Conservation (phyloP, 1,284 basidiomycete genomes). For the Ustilago lituana region DNA sequence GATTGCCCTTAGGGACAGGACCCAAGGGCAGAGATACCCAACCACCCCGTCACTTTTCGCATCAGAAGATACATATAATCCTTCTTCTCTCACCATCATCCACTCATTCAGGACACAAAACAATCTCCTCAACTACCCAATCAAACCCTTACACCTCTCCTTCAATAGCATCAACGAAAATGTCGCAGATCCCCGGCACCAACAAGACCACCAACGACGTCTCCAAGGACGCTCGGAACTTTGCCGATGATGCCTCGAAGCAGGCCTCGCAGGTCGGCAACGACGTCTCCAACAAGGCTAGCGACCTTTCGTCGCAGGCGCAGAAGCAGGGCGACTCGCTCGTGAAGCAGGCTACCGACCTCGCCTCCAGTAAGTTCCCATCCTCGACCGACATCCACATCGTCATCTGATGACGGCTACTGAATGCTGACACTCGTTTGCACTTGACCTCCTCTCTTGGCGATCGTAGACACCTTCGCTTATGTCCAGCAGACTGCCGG, state of each 20-base stretch:
- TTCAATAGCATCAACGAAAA: constrained; percentile 10
- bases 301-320: constrained; percentile 35
- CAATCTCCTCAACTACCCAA: background rate
- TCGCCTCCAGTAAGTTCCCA: constrained; percentile 47
- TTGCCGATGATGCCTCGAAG: constrained; percentile 45
- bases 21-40: no score
- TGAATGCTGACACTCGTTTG: constrained; percentile 2
- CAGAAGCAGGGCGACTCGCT: constrained; percentile 40
- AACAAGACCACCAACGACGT: constrained; percentile 49
- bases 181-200: constrained; percentile 48
- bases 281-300: constrained; percentile 39
- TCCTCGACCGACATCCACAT: no score
- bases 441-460: background rate
- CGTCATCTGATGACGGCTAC: no score
- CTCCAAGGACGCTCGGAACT: constrained; percentile 45
- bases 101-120: no score
- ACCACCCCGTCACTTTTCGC: no score
- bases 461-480: constrained; percentile 32
- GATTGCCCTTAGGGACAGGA: no score
- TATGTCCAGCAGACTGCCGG: constrained; percentile 54
- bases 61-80: no score
- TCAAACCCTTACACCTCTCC: background rate
- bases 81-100: background rate
- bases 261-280: constrained; percentile 33
- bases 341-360: constrained; percentile 45